Base-by-base conservation (phyloP, 1,139 yeast species). In the Candida albicans region DNA sequence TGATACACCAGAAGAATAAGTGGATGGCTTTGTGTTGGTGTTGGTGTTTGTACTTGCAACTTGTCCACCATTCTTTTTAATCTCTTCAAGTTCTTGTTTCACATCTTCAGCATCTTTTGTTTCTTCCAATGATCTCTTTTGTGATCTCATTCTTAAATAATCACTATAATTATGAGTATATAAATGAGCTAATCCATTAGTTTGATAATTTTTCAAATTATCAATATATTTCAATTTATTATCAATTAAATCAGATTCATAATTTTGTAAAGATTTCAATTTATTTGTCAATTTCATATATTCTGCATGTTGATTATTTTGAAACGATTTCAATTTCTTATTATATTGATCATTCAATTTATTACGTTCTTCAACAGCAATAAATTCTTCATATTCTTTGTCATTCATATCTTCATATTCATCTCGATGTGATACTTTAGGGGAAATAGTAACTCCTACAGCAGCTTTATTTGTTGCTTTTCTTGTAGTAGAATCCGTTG, bases 131-230 rank as follows among this genome's bases (percentile, higher is more conserved):
- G 52, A 27, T 42, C 68, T 58, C 32, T 58, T 65, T 5, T 56
- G 57, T 8, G 57, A 52, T 48, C 81, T 55, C 35, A 57, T 52
- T n/a, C 67, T 65, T 33, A 69, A 49, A 47, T 75, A 75, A 41
- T 66, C 69, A 27, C 67, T 54, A 47, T 70, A 76, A 44, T 72
- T 67, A 3, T 57, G 52, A 43, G 62, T 63, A 49, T 75, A 73
- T 25, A 57, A 41, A 12, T 47, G 48, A 9, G 47, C 26, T 31
- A 42, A 34, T 9, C 32, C 35, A n/a, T 14, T 31, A 15, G 33
- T 30, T 31, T 49, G 48, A 33, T 58, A 51, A 15, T 41, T 48
- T 44, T 58, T 62, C 31, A 67, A 46, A 14, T 67, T 70, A 37
- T 71, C 75, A 40, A 73, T 62, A 46, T 51, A 57, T 35, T 55